Conservation (phyloP, 2,329 filamentous ascomycete species). For the Chaetomium sp. region DNA sequence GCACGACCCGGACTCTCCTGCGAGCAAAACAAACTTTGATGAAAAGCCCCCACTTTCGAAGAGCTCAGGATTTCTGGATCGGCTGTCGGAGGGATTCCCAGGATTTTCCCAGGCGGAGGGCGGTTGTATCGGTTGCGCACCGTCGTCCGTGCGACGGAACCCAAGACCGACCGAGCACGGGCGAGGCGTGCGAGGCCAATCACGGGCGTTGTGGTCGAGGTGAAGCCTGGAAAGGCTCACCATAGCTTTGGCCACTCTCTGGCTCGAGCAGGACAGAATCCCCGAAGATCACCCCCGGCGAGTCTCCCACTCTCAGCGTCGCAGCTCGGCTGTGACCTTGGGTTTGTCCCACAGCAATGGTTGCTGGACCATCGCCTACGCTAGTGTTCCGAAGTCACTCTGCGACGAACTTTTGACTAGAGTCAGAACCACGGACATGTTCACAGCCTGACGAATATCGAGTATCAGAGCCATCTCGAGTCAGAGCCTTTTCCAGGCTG, state of each 20-base stretch:
- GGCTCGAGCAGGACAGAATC: constrained; percentile 1
- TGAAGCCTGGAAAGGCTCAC: background rate
- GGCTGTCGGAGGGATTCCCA: background rate
- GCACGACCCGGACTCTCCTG: background rate
- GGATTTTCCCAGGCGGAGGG: background rate
- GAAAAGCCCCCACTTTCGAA: background rate
- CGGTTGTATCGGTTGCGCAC: constrained; percentile 4
- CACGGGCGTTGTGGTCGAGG: background rate
- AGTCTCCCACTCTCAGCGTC: too few species aligned
- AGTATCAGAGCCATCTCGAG: too few species aligned
- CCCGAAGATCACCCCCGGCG: background rate
- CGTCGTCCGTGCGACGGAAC: background rate
- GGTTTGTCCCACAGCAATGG: background rate
- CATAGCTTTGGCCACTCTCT: constrained; percentile 2
- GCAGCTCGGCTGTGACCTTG: background rate
- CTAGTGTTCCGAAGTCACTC: too few species aligned
- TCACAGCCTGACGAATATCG: background rate
- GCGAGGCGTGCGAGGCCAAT: background rate
- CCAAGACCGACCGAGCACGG: background rate
- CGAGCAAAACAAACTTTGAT: background rate
- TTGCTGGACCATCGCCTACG: background rate
- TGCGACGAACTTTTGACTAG: too few species aligned
- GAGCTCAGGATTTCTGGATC: background rate
- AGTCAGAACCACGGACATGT: background rate
- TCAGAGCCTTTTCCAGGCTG: background rate